phyloP scores from a whole-genome alignment of 1,284 basidiomycete species.

The Trichosporon sp. region DNA sequence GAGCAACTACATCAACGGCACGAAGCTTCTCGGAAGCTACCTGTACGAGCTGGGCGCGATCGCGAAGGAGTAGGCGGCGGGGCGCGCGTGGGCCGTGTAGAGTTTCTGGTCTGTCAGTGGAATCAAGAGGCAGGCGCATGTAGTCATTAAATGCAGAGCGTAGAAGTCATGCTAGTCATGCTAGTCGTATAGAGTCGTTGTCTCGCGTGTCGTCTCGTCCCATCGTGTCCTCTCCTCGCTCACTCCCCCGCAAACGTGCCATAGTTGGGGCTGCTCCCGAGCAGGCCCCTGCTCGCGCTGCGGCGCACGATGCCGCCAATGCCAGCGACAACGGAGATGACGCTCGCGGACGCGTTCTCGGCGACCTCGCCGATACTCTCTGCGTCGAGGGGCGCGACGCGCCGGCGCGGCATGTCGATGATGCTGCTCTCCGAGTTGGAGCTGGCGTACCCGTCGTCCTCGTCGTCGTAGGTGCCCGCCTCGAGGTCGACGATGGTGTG shows the following conservation, averaged over 20 bases:
- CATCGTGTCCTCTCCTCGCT: background rate
- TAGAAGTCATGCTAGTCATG: background rate
- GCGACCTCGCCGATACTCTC: background rate
- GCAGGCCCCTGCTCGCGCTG: background rate
- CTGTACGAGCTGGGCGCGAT: constrained; percentile 68
- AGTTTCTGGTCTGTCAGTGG: background rate
- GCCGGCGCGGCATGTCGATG: constrained; percentile 18
- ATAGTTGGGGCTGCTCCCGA: background rate
- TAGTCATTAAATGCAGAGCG: background rate
- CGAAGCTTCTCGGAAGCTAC: constrained; percentile 75
- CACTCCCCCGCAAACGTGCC: background rate
- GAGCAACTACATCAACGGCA: constrained; percentile 81
- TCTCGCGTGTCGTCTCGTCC: background rate
- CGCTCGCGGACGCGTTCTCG: background rate
- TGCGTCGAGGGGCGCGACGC: background rate
- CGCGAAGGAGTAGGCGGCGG: constrained; percentile 12
- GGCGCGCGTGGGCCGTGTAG: background rate
- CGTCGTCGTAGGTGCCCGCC: background rate
- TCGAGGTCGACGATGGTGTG: background rate
- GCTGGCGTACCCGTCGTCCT: background rate
- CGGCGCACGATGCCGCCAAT: background rate
- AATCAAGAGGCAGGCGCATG: background rate
- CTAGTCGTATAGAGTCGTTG: background rate
- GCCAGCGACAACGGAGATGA: background rate
- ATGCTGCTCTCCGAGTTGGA: constrained; percentile 15